Percentiles rank a stretch among this genome's conserved stretches.
These are phyloP conservation scores for Allium fistulosum DNA, from an alignment of 106 monocot species.

Conservation along the genomic window DNA sequence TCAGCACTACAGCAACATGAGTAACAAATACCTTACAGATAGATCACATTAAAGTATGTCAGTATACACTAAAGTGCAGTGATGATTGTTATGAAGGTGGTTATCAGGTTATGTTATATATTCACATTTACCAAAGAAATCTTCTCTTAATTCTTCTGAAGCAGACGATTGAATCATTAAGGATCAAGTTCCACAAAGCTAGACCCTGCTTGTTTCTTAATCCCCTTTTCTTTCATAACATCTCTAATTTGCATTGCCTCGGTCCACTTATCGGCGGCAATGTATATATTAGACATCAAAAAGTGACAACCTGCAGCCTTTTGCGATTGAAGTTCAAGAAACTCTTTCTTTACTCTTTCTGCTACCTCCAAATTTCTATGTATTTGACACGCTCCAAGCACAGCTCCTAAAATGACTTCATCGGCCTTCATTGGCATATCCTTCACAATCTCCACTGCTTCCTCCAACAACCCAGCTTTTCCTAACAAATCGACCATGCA, in stretches of 20 bases:
- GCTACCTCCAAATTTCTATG: constrained; percentile 40
- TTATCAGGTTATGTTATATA: no score
- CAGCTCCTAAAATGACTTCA: constrained; percentile 44
- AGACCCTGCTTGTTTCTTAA: constrained; percentile 51
- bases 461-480: constrained; percentile 40
- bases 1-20: no score
- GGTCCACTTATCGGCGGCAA: constrained; percentile 50
- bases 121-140: no score
- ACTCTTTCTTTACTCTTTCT: constrained; percentile 28
- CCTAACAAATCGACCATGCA: constrained; percentile 74
- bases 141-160: no score
- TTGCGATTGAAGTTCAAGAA: constrained; percentile 22
- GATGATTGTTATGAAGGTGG: no score
- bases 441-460: constrained; percentile 9
- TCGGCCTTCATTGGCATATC: constrained; percentile 45
- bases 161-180: no score
- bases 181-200: constrained; percentile 48
- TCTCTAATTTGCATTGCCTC: constrained; percentile 42
- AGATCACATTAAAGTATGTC: no score
- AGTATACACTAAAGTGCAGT: no score
- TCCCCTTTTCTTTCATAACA: constrained; percentile 27
- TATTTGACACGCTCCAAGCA: constrained; percentile 67
- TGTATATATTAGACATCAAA: constrained; percentile 65
- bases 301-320: constrained; percentile 50
- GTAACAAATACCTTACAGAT: no score